Evolutionary conservation across 768 basidiomycete genomes (phyloP).

Genomic region (Boletus pseudopeckii): DNA sequence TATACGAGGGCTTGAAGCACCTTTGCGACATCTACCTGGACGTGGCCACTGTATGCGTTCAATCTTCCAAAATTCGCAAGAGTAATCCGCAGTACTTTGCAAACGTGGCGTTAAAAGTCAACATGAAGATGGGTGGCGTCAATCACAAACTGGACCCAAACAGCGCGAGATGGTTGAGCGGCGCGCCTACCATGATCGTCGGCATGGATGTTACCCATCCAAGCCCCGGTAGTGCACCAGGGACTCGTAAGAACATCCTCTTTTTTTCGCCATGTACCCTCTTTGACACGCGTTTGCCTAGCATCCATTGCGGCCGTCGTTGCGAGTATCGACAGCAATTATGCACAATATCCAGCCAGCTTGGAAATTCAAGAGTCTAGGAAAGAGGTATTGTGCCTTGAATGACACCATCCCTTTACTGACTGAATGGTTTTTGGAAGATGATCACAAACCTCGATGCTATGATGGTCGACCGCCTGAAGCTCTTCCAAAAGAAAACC

Average conservation of each 20-base stretch:
- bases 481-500: constrained; percentile 36
- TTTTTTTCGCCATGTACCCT: not conserved
- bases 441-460: constrained; percentile 48
- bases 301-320: constrained; percentile 55
- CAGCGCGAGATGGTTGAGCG: constrained; percentile 38
- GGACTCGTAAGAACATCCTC: constrained; percentile 36
- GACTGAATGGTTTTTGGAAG: constrained; percentile 10
- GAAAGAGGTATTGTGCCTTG: constrained; percentile 54
- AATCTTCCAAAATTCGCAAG: constrained; percentile 66
- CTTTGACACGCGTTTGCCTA: constrained; percentile 4
- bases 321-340: constrained; percentile 42
- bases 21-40: constrained; percentile 49
- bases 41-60: constrained; percentile 68
- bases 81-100: constrained; percentile 53
- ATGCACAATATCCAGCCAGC: constrained; percentile 49
- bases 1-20: constrained; percentile 52
- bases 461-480: constrained; percentile 50
- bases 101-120: constrained; percentile 53
- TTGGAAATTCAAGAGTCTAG: constrained; percentile 51
- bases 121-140: constrained; percentile 54
- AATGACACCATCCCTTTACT: not conserved
- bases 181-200: constrained; percentile 48
- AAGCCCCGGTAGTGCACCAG: constrained; percentile 61
- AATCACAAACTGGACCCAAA: constrained; percentile 44
- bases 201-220: constrained; percentile 76